Conservation (phyloP, 2,329 filamentous ascomycete species). For the Tolypocladium amazonense region DNA sequence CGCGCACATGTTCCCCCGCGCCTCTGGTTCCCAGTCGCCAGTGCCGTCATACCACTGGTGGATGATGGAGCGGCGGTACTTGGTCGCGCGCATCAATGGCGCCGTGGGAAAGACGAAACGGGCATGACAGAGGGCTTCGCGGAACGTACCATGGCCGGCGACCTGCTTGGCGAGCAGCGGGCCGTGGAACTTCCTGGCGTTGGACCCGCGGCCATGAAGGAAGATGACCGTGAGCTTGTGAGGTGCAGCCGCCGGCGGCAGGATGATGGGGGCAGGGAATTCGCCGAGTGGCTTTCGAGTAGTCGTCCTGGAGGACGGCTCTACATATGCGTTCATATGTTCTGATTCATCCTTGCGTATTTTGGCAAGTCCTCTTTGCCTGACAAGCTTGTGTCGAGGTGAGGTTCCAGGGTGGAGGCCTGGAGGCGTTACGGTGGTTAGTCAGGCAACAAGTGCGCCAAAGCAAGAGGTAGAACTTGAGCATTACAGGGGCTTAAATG, state of each 20-base stretch:
- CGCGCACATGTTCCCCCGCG: constrained; percentile 25
- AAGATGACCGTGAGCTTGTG: constrained; percentile 36
- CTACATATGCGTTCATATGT: neutral
- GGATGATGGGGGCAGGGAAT: constrained; percentile 11
- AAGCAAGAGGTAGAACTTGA: too few relatives aligned
- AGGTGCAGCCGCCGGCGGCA: constrained; percentile 11
- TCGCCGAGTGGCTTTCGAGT: constrained; percentile 6
- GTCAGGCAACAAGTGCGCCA: neutral
- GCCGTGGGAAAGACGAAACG: constrained; percentile 43
- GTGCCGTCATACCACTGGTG: constrained; percentile 26
- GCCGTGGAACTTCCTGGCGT: constrained; percentile 26
- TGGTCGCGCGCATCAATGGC: constrained; percentile 18
- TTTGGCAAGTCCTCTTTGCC: neutral
- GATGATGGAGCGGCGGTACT: constrained; percentile 20
- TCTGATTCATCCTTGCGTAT: neutral
- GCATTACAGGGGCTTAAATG: too few relatives aligned
- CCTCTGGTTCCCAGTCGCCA: constrained; percentile 21
- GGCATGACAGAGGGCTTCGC: constrained; percentile 25
- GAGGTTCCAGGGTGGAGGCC: neutral
- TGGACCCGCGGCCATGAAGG: constrained; percentile 38
- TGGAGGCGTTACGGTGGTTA: neutral
- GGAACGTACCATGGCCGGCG: constrained; percentile 12
- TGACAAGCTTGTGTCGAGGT: neutral
- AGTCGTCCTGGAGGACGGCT: neutral
- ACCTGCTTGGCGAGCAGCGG: constrained; percentile 23